A percentile compares a stretch with the other conserved stretches of the same genome.
phyloP scores from a whole-genome alignment of 345 rosid species.

The Eucalyptus globulus region DNA sequence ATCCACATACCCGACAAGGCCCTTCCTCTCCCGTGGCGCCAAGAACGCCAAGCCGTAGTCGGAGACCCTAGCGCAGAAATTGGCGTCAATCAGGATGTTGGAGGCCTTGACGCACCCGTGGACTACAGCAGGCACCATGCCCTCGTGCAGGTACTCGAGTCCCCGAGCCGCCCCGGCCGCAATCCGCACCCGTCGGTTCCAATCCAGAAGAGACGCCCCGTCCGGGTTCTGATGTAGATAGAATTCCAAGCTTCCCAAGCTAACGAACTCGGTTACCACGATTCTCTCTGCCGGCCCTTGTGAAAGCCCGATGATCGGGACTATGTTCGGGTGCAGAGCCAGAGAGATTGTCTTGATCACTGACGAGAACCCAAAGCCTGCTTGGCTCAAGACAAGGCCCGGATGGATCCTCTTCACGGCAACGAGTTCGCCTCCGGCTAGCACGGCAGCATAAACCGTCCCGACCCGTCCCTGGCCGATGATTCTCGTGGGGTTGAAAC shows the following conservation, averaged over 20 bases:
- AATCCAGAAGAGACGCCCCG: slow-evolving; percentile 36
- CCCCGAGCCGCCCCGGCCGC: slow-evolving; percentile 74
- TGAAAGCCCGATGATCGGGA: slow-evolving; percentile 49
- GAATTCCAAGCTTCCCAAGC: slow-evolving; percentile 31
- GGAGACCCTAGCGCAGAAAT: slow-evolving; percentile 30
- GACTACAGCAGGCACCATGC: slow-evolving; percentile 27
- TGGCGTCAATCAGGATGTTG: slow-evolving; percentile 47
- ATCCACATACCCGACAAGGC: slow-evolving; percentile 39
- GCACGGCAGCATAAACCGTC: slow-evolving; percentile 46
- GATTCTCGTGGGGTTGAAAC: slow-evolving; percentile 43
- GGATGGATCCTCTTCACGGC: slow-evolving; percentile 77
- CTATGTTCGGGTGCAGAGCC: slow-evolving; percentile 55
- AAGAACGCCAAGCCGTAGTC: slow-evolving; percentile 68
- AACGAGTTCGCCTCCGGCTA: slow-evolving; percentile 25
- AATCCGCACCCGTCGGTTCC: slow-evolving; percentile 48
- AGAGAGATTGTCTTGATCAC: slow-evolving; percentile 50
- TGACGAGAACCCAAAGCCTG: slow-evolving; percentile 52
- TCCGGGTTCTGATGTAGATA: slow-evolving; percentile 39
- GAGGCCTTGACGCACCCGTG: slow-evolving; percentile 69
- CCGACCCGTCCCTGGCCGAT: slow-evolving; percentile 60
- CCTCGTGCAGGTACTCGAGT: slow-evolving; percentile 53
- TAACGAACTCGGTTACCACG: slow-evolving; percentile 39
- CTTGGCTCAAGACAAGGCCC: slow-evolving; percentile 53
- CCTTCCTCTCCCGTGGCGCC: slow-evolving; percentile 38
- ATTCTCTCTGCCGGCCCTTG: slow-evolving; percentile 92